These are phyloP conservation scores for Geotrichum fermentans DNA, from an alignment of 1,139 yeast species.

Conservation along the genomic window DNA sequence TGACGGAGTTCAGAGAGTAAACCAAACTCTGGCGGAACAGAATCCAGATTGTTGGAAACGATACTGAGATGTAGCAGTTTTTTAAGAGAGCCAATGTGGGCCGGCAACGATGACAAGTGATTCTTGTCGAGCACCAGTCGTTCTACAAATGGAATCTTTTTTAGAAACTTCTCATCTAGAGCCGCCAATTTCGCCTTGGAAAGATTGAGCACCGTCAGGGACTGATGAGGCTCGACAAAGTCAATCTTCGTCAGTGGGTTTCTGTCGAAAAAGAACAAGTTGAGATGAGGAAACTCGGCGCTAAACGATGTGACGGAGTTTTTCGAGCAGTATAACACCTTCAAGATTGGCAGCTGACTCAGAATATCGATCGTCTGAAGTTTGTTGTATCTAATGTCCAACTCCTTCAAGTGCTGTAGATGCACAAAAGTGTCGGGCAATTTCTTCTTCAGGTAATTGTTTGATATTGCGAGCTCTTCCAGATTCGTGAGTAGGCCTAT, in stretches of 20 bases:
- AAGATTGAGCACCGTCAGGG: conserved; percentile 67
- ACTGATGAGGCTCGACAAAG: conserved; percentile 52
- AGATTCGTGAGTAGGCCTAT: conserved; percentile 56
- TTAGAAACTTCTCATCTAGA: conserved; percentile 60
- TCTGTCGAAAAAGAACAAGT: conserved; percentile 50
- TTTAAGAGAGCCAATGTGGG: conserved; percentile 56
- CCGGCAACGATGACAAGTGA: conserved; percentile 73
- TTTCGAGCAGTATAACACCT: conserved; percentile 69
- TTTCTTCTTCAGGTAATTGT: conserved; percentile 56
- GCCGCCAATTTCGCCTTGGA: conserved; percentile 78
- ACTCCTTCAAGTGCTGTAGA: conserved; percentile 56
- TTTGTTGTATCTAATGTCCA: conserved; percentile 74
- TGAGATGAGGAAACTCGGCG: conserved; percentile 38
- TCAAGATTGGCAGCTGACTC: conserved; percentile 60
- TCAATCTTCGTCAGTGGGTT: conserved; percentile 79
- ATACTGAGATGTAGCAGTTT: conserved; percentile 63
- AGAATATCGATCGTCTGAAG: conserved; percentile 63
- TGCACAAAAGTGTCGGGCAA: conserved; percentile 53
- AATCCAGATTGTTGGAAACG: conserved; percentile 68
- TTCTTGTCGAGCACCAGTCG: conserved; percentile 75
- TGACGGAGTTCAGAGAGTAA: conserved; percentile 56
- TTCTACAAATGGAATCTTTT: conserved; percentile 62
- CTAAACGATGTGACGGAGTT: conserved; percentile 70
- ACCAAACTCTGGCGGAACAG: conserved; percentile 66
- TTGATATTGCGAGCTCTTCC: conserved; percentile 66